Conservation (phyloP, 768 basidiomycete genomes). For the Peribolospora kevripleyi region DNA sequence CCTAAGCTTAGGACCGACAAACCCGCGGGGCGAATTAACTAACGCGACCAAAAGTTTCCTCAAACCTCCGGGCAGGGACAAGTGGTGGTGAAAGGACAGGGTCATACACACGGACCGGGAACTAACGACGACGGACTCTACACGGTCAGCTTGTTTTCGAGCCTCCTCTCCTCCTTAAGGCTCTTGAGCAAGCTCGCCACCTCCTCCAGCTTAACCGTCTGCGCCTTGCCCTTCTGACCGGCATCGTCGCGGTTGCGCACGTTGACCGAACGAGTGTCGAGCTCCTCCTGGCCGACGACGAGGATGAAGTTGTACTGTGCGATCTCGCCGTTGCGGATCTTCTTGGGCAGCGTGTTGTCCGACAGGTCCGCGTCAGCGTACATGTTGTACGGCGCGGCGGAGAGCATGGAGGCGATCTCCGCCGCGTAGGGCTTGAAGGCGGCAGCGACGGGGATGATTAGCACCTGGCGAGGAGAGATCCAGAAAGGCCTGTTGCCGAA, state of each 20-base stretch:
- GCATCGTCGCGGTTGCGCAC: slow-evolving; percentile 86
- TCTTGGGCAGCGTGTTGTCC: slow-evolving; percentile 79
- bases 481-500: slow-evolving; percentile 61
- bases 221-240: slow-evolving; percentile 54
- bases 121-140: neutral
- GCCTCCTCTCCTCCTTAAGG: slow-evolving; percentile 37
- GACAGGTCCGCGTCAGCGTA: slow-evolving; percentile 83
- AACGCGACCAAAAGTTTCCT: too few species aligned
- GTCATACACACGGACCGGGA: neutral
- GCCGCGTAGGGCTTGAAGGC: slow-evolving; percentile 69
- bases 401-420: slow-evolving; percentile 45
- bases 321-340: slow-evolving; percentile 88
- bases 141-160: slow-evolving; percentile 29
- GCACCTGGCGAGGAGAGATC: slow-evolving; percentile 84
- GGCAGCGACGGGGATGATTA: slow-evolving; percentile 77
- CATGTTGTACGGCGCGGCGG: slow-evolving; percentile 32
- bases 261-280: slow-evolving; percentile 67
- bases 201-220: slow-evolving; percentile 44
- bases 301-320: slow-evolving; percentile 96
- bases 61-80: neutral
- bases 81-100: neutral
- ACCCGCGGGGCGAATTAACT: too few species aligned
- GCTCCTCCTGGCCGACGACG: slow-evolving; percentile 85
- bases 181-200: slow-evolving; percentile 42
- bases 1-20: too few species aligned